Evolutionary conservation across 768 basidiomycete genomes (phyloP).

Genomic region (Scleroderma bovista): DNA sequence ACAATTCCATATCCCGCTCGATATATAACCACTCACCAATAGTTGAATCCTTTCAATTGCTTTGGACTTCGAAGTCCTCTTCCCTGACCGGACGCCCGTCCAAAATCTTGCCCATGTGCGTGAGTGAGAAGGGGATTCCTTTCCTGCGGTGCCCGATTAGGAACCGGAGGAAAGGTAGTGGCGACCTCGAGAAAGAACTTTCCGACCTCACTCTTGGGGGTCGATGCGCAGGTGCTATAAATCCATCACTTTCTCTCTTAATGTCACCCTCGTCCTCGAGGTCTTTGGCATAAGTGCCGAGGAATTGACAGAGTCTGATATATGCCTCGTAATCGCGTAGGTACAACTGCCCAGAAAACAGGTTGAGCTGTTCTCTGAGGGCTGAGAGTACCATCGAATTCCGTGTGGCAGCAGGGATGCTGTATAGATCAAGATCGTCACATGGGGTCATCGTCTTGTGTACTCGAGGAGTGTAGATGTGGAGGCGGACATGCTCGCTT

Average conservation of each 20-base stretch:
- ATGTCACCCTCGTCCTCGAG: slow-evolving; percentile 44
- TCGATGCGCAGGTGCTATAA: slow-evolving; percentile 11
- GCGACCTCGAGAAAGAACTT: slow-evolving; percentile 5
- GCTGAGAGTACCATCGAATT: slow-evolving; percentile 9
- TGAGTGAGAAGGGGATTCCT: slow-evolving; percentile 30
- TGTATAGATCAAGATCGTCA: slow-evolving; percentile 27
- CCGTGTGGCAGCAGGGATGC: slow-evolving; percentile 15
- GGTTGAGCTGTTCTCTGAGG: slow-evolving; percentile 31
- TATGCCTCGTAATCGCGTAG: slow-evolving; percentile 31
- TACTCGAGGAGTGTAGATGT: slow-evolving; percentile 37
- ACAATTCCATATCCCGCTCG: too few relatives aligned
- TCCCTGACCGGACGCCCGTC: slow-evolving; percentile 20
- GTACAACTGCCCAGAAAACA: slow-evolving; percentile 44
- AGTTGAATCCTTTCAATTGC: too few relatives aligned
- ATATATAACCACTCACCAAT: too few relatives aligned
- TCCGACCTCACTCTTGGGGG: neutral
- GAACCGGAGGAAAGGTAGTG: slow-evolving; percentile 23
- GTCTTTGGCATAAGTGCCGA: slow-evolving; percentile 36
- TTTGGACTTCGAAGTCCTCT: slow-evolving; percentile 18
- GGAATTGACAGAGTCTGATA: slow-evolving; percentile 27
- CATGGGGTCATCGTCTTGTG: slow-evolving; percentile 29
- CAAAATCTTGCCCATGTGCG: slow-evolving; percentile 39
- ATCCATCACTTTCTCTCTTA: slow-evolving; percentile 13
- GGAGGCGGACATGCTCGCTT: slow-evolving; percentile 32
- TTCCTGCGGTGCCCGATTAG: slow-evolving; percentile 36